phyloP scores from a whole-genome alignment of 139 green algal genomes.

The Trebouxia sp. region DNA sequence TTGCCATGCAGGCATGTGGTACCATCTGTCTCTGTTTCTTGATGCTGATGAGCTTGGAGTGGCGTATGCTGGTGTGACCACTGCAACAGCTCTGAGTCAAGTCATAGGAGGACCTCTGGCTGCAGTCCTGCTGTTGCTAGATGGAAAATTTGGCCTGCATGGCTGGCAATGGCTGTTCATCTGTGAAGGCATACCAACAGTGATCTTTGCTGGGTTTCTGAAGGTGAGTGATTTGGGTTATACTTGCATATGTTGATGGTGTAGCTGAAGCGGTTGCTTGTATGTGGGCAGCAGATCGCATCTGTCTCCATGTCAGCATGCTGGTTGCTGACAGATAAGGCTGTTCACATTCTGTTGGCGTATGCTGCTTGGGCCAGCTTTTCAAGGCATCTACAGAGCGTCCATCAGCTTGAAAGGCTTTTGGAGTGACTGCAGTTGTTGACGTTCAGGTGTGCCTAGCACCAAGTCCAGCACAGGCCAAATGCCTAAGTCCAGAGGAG shows the following conservation, averaged over 20 bases:
- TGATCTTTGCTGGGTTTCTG: conserved; percentile 23
- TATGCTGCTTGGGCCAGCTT: no score
- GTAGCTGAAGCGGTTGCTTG: no score
- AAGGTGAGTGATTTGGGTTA: no score
- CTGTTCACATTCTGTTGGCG: no score
- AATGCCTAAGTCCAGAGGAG: conserved; percentile 31
- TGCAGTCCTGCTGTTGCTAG: conserved; percentile 28
- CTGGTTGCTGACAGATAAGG: no score
- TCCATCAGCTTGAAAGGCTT: background rate
- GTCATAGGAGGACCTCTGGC: conserved; percentile 32
- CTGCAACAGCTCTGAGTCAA: background rate
- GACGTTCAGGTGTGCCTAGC: background rate
- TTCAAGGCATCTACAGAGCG: no score
- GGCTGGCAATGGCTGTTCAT: conserved; percentile 44
- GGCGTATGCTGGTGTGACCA: conserved; percentile 29
- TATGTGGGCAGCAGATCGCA: no score
- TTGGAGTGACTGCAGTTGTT: background rate
- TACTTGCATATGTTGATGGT: no score
- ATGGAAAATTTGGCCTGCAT: conserved; percentile 28
- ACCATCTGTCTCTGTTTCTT: conserved; percentile 31
- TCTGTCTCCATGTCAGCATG: no score
- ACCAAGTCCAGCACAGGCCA: background rate
- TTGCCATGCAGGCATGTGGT: conserved; percentile 35
- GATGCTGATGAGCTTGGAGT: conserved; percentile 24
- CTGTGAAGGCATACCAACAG: conserved; percentile 34